These are phyloP conservation scores for Penicillium sp. DNA, from an alignment of 2,329 filamentous ascomycete species.

Conservation along the genomic window DNA sequence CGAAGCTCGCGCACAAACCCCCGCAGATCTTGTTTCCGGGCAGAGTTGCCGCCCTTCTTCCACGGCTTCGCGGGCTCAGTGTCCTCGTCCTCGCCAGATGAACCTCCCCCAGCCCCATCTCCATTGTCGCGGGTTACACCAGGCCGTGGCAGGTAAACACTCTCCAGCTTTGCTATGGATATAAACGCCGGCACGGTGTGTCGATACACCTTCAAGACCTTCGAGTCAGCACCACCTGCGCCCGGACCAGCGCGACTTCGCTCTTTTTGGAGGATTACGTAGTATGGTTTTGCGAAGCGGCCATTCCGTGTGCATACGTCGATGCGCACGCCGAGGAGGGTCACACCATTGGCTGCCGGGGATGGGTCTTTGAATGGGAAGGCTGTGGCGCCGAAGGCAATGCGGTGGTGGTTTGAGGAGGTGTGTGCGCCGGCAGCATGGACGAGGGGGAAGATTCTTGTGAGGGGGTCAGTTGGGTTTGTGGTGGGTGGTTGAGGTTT, in stretches of 20 bases:
- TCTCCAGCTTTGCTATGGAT: conserved; percentile 32
- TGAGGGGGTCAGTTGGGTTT: conserved; percentile 18
- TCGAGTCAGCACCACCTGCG: conserved; percentile 5
- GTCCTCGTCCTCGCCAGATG: conserved; percentile 6
- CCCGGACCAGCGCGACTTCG: conserved; percentile 4
- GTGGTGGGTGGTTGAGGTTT: conserved; percentile 6
- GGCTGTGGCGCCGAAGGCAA: conserved; percentile 39
- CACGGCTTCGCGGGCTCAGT: conserved; percentile 15
- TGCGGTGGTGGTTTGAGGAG: conserved; percentile 36
- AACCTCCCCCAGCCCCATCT: background rate
- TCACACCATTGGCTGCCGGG: conserved; percentile 20
- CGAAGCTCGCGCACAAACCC: conserved; percentile 34
- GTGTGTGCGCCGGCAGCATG: conserved; percentile 26
- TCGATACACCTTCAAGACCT: conserved; percentile 30
- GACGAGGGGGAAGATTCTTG: conserved; percentile 29
- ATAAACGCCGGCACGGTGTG: conserved; percentile 43
- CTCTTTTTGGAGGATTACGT: conserved; percentile 33
- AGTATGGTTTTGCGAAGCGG: conserved; percentile 37
- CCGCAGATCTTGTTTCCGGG: conserved; percentile 30
- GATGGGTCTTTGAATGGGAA: conserved; percentile 42
- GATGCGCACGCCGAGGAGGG: conserved; percentile 36
- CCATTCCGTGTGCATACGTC: conserved; percentile 36
- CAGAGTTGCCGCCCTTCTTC: background rate
- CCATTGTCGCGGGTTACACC: background rate
- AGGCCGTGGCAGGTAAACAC: conserved; percentile 26